Base-by-base conservation (phyloP, 352 stramenopile genomes). In the Phytophthora sansomeana region DNA sequence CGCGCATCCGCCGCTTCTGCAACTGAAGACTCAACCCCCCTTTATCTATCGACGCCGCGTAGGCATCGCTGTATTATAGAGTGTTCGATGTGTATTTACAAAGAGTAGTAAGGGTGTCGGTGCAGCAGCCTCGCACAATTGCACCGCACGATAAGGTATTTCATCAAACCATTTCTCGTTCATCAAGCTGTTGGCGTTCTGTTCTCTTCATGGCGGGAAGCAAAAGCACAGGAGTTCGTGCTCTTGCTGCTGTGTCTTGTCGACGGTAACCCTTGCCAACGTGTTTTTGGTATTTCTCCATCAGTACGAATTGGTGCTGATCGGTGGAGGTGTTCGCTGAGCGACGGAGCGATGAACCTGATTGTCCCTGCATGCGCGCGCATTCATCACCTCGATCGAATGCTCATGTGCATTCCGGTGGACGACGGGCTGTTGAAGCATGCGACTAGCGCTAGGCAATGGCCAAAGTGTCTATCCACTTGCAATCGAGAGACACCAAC, bases 1-100 rank as follows among this genome's bases (percentile, higher is more conserved):
- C 82, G 43, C 80, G 69, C 59, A 82, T 89, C 49, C 76, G 72
- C 48, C 75, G 78, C 36, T 87, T 82, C 70, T 81, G 79, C 54
- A 74, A 77, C 33, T 89, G 56, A 78, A 48, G 32, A n/a, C 43
- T 49, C 46, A 44, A 46, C 41, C 26, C 28, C 53, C 52, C 17
- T 70, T 46, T 80, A 80, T 78, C 72, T 80, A 80, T 77, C 58
- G 63, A 38, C 54, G 57, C 38, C 52, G 6, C 10, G 55, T n/a
- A 49, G 42, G 49, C 41, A 52, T 52, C 53, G 53, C 33, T 76
- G 68, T 76, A 76, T 63, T 64, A 73, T 76, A 76, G 63, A 69
- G 39, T 73, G 46, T 57, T 62, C 52, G 7, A 70, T 69, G 47
- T 76, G 53, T 73, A 76, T 66, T 73, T 66, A 69, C 51, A 58